Base-by-base conservation (phyloP, 2,329 filamentous ascomycete species). In the Davidsoniella virescens region DNA sequence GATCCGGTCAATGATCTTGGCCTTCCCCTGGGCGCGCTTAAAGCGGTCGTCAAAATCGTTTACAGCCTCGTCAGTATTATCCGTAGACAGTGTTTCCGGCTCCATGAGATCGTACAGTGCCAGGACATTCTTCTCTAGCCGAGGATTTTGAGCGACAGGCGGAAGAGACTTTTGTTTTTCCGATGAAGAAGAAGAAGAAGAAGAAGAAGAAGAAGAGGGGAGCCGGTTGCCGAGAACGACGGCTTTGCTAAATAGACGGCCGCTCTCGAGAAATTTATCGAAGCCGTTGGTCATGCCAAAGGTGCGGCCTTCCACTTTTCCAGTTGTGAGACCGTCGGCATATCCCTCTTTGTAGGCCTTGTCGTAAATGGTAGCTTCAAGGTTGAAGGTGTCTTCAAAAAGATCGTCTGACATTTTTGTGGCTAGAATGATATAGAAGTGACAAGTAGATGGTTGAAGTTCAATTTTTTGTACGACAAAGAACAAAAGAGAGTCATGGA, bases 241-340 rank as follows among this genome's bases (percentile, higher is more conserved):
- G 12, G 86, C 79, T 59, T 79, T 81, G 42, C 87, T 85, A 58
- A 90, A 82, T 29, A 96, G 65, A 52, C 74, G 73, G 2, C 90
- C 90, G 63, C 87, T 76, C 55, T 87, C 81, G 40, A 84, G 62
- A 60, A 93, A 95, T 66, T 94, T 96, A 59, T 94, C 86, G 58
- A 92, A 96, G 0, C 88, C 90, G 56, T 88, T 92, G 62, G 93
- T 84, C 40, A 96, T 76, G 0, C 90, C 92, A 61, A 96, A 87
- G 17, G 87, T 77, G 47, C 87, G 84, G 54, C 92, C 92, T 71
- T 98, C 92, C 56, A 86, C 78, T 52, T 81, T 80, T 38, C 92
- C 92, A 29, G 85, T 82, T 53, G 74, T 73, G 39, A 77, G 70
- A 53, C 92, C 92, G 64, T 94, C 90, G 39, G 72, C 67, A 44